Base-by-base conservation (phyloP, 805 yeast species). In the Ogataea haglerorum region DNA sequence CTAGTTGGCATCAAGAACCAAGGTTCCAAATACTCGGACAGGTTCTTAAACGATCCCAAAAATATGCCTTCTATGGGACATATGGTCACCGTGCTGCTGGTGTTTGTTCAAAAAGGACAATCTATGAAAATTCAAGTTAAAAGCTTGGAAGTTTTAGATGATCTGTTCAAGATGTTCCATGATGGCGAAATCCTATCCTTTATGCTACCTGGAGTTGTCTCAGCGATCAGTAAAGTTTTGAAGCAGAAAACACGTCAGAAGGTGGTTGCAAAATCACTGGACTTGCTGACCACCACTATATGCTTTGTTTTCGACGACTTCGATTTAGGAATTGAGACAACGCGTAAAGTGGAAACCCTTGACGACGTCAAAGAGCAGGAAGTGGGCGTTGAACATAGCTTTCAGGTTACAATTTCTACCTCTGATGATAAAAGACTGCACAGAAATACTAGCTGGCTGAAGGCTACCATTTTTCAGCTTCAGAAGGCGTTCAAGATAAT, bases 401-500 rank as follows among this genome's bases (percentile, higher is more conserved):
- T 54, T 10, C 42, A 37, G 8, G 52, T 53, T 7, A 21, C 41
- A 4, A 50, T 54, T 10, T 53, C 59, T 8, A 43, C 47, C n/a
- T 16, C 10, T 13, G 21, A 27, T 14, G 23, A 16, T 1, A 42
- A 40, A 8, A 53, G 49, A 15, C 22, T 36, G 5, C 63, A 58
- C 46, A 62, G 85, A 52, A 69, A 75, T 4, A 63, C 63, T 6
- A 49, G 70, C 12, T 80, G 87, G 87, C 53, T 78, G n/a, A 63
- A 56, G 10, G 79, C 73, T 0, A 77, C 84, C 0, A 58, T 73
- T 4, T 51, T 58, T 13, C 85, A 81, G 50, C 62, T 79, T 3
- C 62, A 64, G 34, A 56, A 69, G 13, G 76, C 82, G 0, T 43
- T 81, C 5, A 57, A 63, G 17, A 49, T 65, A 2, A 58, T 73